A percentile compares a stretch with the other conserved stretches of the same genome.
phyloP scores from a whole-genome alignment of 2,329 filamentous ascomycete species.

The Aspergillus sclerotialis region DNA sequence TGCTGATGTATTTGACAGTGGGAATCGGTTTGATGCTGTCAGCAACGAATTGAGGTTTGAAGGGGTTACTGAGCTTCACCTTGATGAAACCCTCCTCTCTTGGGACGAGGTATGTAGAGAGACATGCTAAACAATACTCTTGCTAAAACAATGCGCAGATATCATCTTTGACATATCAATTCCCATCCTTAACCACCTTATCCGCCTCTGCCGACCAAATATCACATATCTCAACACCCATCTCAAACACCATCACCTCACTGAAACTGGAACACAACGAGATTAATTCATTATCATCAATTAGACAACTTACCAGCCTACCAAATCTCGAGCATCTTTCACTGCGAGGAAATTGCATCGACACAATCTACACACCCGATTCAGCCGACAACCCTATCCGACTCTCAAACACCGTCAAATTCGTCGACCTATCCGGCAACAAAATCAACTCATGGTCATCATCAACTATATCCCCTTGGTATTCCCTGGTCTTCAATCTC shows the following conservation, averaged over 20 bases:
- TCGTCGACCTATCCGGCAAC: constrained; percentile 70
- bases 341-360: constrained; percentile 71
- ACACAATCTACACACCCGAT: constrained; percentile 31
- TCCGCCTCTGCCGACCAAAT: constrained; percentile 32
- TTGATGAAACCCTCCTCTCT: constrained; percentile 60
- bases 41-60: constrained; percentile 37
- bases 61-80: constrained; percentile 52
- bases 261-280: constrained; percentile 46
- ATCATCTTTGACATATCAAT: constrained; percentile 23
- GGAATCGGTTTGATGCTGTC: constrained; percentile 57
- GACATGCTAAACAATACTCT: background rate
- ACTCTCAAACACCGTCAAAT: constrained; percentile 52
- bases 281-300: constrained; percentile 27
- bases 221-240: constrained; percentile 19
- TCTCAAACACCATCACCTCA: constrained; percentile 32
- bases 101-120: constrained; percentile 56
- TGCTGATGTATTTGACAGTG: constrained; percentile 42
- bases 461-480: constrained; percentile 59
- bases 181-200: constrained; percentile 28
- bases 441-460: constrained; percentile 63
- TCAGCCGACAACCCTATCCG: constrained; percentile 32
- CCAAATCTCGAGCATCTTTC: constrained; percentile 43
- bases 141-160: constrained; percentile 24
- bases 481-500: constrained; percentile 66
- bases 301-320: constrained; percentile 48